phyloP scores from a whole-genome alignment of 73 alveolate species.

The Paraurostyla sp. region DNA sequence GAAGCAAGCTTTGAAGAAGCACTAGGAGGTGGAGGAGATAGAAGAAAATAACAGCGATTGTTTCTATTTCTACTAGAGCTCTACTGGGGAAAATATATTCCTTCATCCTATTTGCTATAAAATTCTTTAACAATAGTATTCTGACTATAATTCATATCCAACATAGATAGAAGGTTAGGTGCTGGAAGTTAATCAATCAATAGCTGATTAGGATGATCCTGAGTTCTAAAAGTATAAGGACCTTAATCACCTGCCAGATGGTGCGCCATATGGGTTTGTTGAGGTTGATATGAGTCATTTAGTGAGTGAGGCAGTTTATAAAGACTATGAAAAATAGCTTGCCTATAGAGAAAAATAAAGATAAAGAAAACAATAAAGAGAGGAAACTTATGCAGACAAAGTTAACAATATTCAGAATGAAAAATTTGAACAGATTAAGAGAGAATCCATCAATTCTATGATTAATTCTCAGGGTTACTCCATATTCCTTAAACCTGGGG shows the following conservation, averaged over 20 bases:
- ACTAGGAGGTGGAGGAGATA: background rate
- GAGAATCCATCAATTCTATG: constrained; percentile 42
- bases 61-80: constrained; percentile 61
- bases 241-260: constrained; percentile 64
- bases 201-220: constrained; percentile 60
- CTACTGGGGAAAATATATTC: constrained; percentile 67
- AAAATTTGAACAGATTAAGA: constrained; percentile 60
- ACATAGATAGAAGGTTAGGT: constrained; percentile 20
- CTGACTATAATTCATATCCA: constrained; percentile 44
- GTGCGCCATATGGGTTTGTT: constrained; percentile 54
- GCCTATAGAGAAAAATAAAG: constrained; percentile 54
- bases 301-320: background rate
- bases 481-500: constrained; percentile 13
- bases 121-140: constrained; percentile 41
- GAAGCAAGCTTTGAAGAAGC: constrained; percentile 31
- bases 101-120: constrained; percentile 65
- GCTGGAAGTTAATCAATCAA: constrained; percentile 58
- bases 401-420: constrained; percentile 53
- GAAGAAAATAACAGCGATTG: constrained; percentile 32
- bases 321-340: constrained; percentile 41
- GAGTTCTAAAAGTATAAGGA: background rate
- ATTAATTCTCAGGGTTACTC: constrained; percentile 30
- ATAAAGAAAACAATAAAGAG: constrained; percentile 13
- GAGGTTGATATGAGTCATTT: constrained; percentile 68
- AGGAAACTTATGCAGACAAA: constrained; percentile 61